Evolutionary conservation across 352 stramenopile species (phyloP), one percentile per base, ranked within the genome.

Genomic region (Phytophthora melonis): DNA sequence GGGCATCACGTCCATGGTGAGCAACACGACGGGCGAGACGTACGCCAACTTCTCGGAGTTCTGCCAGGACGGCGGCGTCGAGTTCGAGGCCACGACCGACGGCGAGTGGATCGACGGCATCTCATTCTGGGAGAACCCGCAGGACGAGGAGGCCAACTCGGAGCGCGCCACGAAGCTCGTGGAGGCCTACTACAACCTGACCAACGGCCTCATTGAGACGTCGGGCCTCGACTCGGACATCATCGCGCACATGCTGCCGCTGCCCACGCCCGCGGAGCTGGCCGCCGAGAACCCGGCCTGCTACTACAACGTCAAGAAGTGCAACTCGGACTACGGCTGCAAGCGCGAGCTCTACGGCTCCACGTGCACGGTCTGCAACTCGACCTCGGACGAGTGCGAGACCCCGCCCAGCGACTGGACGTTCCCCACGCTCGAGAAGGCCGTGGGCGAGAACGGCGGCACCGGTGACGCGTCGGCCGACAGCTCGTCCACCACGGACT

Each of bases 11-110:
- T 80, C 78, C 21, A 88, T 91, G 76, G 60, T 66, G 34, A 91
- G 78, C 69, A 84, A 90, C 70, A 70, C 71, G 21, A 90, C 83
- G 21, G 72, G 61, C 49, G 58, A 88, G 49, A 60, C 63, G 34
- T 94, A 89, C 71, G 61, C 62, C 27, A 88, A 92, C 77, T 92
- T 92, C 39, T 65, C 75, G 8, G 72, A 91, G 65, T 94, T 92
- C 67, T 93, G 85, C 56, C 64, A 87, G 27, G 77, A 87, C 34
- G 84, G 82, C 55, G 77, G 84, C 32, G 75, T 92, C 0, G 87
- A 93, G 66, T 94, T 92, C 72, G 49, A 83, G 47, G 82, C 69
- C 10, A 72, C 75, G n/a, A 62, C 69, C 18, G 66, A 61, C 13
- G 82, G 79, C 9, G 73, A 78, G 27, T 90, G 82, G 76, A 84